Evolutionary conservation across 1,284 basidiomycete genomes (phyloP).

Genomic region (Apiotrichum siamense): DNA sequence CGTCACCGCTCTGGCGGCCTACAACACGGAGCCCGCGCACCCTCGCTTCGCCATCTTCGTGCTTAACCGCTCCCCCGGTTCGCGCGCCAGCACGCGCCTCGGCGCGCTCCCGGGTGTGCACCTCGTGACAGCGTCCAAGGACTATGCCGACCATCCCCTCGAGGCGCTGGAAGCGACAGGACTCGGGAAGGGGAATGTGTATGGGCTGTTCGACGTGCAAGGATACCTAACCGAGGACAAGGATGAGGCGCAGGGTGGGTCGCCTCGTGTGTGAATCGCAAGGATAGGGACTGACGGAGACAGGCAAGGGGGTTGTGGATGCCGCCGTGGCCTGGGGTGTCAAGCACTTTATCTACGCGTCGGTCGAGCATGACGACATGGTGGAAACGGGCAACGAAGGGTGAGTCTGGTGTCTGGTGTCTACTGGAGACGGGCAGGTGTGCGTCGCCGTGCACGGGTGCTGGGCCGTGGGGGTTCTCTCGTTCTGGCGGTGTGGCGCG

Average conservation of each 20-base stretch:
- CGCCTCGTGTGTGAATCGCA: too few species aligned
- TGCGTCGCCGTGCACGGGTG: too few species aligned
- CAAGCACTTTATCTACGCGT: constrained; percentile 47
- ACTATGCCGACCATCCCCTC: constrained; percentile 26
- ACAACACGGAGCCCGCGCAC: constrained; percentile 14
- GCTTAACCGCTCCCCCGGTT: constrained; percentile 14
- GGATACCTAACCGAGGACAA: constrained; percentile 21
- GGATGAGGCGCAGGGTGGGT: constrained; percentile 26
- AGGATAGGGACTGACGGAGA: neutral
- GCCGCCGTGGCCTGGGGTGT: constrained; percentile 44
- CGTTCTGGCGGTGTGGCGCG: too few species aligned
- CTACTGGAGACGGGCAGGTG: neutral
- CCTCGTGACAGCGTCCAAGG: constrained; percentile 13
- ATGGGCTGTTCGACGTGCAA: constrained; percentile 27
- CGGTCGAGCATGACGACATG: constrained; percentile 19
- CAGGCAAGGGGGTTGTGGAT: constrained; percentile 47
- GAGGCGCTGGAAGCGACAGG: constrained; percentile 17
- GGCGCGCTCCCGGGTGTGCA: constrained; percentile 25
- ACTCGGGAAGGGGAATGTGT: constrained; percentile 17
- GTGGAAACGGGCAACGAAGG: constrained; percentile 13
- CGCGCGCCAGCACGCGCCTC: constrained; percentile 3
- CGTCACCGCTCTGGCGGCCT: constrained; percentile 21
- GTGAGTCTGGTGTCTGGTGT: constrained; percentile 13
- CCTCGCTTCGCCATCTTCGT: constrained; percentile 23
- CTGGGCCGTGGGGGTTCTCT: too few species aligned